Evolutionary conservation across 208 protist species (phyloP), one percentile per base, ranked within the genome.

Genomic region (Acanthamoeba sp.): DNA sequence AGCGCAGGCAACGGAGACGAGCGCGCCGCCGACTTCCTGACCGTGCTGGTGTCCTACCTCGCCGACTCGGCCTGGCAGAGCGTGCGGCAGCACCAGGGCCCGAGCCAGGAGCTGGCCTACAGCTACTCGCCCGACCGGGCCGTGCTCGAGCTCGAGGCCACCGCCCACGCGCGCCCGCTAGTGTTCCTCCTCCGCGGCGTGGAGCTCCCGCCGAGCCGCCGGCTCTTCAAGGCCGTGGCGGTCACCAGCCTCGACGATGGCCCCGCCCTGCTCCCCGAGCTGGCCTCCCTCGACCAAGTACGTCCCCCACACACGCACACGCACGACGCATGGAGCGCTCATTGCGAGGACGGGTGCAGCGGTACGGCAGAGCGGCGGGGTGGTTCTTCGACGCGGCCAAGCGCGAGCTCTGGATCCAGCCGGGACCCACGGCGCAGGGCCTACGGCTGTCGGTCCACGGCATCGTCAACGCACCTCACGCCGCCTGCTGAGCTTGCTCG

Each of bases 181-280:
- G 73, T 84, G n/a, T 84, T 84, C 38, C 73, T 84, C 73, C 32
- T 84, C 29, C 73, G 73, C 22, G 73, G 73, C 20, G 73, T 84
- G 12, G n/a, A 84, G n/a, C 73, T n/a, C 14, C 22, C 73, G 10
- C 24, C 24, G 6, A 27, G 3, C 7, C 73, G 73, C 29, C 16
- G 24, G 6, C n/a, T 20, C 73, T 84, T 84, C 73, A 84, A 84
- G 73, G 42, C n/a, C 29, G 73, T 84, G 5, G 73, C 36, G 3
- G 27, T 52, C 40, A 82, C 73, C 38, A 82, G 73, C 42, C 73
- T 36, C 6, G 34, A 18, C 1, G 38, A 24, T 20, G 73, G 73
- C 40, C 34, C 73, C 18, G 9, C n/a, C 9, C 38, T 82, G 4
- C 38, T 82, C 36, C 73, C 73, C 73, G 73, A 82, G 38, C 38